Base-by-base conservation (phyloP, 2,329 filamentous ascomycete species). In the Penicillium sp. region DNA sequence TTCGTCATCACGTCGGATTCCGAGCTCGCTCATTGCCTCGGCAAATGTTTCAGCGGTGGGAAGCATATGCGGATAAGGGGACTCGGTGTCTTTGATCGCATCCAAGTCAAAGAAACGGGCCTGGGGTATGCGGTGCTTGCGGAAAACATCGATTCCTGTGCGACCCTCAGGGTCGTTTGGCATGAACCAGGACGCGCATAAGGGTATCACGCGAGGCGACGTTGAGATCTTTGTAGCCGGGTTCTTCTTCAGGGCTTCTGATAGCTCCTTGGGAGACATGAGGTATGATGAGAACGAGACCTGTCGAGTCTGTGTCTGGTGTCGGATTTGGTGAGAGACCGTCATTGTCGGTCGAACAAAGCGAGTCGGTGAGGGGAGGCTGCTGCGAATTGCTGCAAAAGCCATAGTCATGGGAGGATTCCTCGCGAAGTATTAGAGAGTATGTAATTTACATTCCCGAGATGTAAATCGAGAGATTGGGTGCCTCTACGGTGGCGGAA, bases 51-150 rank as follows among this genome's bases (percentile, higher is more conserved):
- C 88, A 44, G 91, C 84, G 7, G 86, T 89, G 3, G 95, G 95
- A 3, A 99, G 87, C 95, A 99, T 99, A 77, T 99, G 95, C 7
- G 95, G 94, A 75, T 97, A 98, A 1, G 92, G 91, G 59, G 91
- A 96, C 69, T 88, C 87, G 67, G 89, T 88, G 78, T 99, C 93
- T 72, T 95, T 92, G 74, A 97, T 86, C 71, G 88, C 92, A 79
- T 99, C 95, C 58, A 99, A 85, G 77, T 99, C 93, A 77, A 99
- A 99, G 86, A 98, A 99, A 35, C 93, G 91, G 1, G 95, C 90
- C 72, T 90, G 89, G 23, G 93, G 94, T 66, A 99, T 95, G 71
- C 92, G 91, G 74, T 89, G 87, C 74, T 92, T 86, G 68, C 88
- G 86, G 82, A 94, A 99, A 48, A 90, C 88, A 66, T 95, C 85